Evolutionary conservation across 2,329 filamentous ascomycete genomes (phyloP).

Genomic region (Aspergillus costaricaensis): DNA sequence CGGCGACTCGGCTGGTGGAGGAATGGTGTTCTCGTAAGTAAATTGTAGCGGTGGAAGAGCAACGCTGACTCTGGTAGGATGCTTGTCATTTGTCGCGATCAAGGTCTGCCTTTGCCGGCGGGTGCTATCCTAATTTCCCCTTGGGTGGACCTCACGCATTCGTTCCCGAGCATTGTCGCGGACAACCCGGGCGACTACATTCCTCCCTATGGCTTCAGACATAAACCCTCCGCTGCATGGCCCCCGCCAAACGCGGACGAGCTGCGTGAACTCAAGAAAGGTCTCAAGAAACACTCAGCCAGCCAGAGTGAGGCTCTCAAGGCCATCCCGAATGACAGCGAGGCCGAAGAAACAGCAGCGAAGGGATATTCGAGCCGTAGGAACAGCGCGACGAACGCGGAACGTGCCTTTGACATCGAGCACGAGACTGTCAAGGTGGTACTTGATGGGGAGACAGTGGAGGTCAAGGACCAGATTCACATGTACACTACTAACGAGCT

Average conservation of each 20-base stretch:
- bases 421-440: slow-evolving; percentile 46
- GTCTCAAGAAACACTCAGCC: slow-evolving; percentile 49
- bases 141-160: slow-evolving; percentile 95
- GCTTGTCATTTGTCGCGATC: slow-evolving; percentile 78
- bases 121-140: slow-evolving; percentile 89
- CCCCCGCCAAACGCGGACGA: slow-evolving; percentile 85
- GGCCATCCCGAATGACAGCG: slow-evolving; percentile 18
- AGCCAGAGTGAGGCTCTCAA: slow-evolving; percentile 25
- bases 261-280: slow-evolving; percentile 51
- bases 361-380: slow-evolving; percentile 32
- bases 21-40: slow-evolving; percentile 71
- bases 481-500: slow-evolving; percentile 83
- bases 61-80: slow-evolving; percentile 50
- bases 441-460: slow-evolving; percentile 69
- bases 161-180: slow-evolving; percentile 82
- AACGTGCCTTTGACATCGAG: slow-evolving; percentile 25
- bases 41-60: neutral
- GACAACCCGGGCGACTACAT: slow-evolving; percentile 83
- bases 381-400: slow-evolving; percentile 21
- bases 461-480: slow-evolving; percentile 90
- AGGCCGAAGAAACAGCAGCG: slow-evolving; percentile 35
- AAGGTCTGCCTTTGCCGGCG: slow-evolving; percentile 79
- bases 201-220: slow-evolving; percentile 81
- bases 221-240: slow-evolving; percentile 88
- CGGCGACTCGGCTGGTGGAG: slow-evolving; percentile 90